Percentiles rank a stretch among this genome's conserved stretches.
Conservation (phyloP, 2,329 filamentous ascomycete genomes). For the Ascochyta fabae region DNA sequence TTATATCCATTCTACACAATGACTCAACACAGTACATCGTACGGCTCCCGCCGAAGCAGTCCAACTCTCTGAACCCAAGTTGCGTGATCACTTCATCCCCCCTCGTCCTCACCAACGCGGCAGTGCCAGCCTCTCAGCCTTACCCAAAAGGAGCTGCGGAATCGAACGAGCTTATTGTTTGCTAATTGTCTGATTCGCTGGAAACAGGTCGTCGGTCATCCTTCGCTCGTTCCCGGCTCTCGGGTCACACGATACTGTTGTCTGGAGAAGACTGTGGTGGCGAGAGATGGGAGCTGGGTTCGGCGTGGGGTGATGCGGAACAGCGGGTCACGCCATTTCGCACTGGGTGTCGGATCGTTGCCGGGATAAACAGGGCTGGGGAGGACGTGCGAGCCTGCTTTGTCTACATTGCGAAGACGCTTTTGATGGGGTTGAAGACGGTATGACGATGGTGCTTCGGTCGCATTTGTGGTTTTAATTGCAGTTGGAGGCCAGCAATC, state of each 20-base stretch:
- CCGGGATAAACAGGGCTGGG: constrained; percentile 17
- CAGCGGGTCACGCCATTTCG: constrained; percentile 23
- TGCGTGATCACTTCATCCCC: constrained; percentile 5
- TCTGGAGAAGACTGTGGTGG: constrained; percentile 25
- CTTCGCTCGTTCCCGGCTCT: background rate
- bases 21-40: background rate
- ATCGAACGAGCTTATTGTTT: constrained; percentile 4
- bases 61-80: background rate
- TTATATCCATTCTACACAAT: constrained; percentile 8
- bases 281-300: constrained; percentile 29
- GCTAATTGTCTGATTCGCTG: background rate
- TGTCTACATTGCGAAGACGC: background rate
- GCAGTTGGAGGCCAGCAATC: background rate
- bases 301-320: constrained; percentile 18
- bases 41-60: constrained; percentile 1
- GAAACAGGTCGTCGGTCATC: background rate
- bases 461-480: background rate
- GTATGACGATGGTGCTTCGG: background rate
- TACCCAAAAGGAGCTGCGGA: background rate
- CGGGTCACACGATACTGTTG: constrained; percentile 25
- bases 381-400: background rate
- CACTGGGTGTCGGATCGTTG: background rate
- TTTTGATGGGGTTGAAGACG: background rate
- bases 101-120: background rate
- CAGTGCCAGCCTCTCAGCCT: constrained; percentile 4